Evolutionary conservation across 73 alveolate genomes (phyloP).

Genomic region (Stentor coeruleus): DNA sequence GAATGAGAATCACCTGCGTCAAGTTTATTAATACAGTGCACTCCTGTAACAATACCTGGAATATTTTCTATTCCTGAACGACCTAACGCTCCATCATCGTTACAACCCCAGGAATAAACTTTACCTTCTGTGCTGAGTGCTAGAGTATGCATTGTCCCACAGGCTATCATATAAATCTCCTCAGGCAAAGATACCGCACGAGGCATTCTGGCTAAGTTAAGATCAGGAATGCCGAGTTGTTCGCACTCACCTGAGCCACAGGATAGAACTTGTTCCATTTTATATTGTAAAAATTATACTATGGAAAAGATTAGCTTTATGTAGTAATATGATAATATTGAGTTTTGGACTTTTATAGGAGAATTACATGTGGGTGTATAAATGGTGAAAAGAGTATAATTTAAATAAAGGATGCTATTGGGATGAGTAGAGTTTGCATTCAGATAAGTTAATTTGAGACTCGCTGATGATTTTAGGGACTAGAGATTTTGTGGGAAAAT

Average conservation of each 20-base stretch:
- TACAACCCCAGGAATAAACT: slow-evolving; percentile 72
- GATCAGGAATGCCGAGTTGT: slow-evolving; percentile 50
- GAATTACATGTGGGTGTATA: too few species aligned
- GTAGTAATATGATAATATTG: too few species aligned
- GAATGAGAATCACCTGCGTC: slow-evolving; percentile 60
- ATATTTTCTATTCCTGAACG: slow-evolving; percentile 31
- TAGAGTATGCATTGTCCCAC: slow-evolving; percentile 71
- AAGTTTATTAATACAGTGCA: slow-evolving; percentile 35
- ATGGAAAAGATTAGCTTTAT: too few species aligned
- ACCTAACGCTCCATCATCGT: slow-evolving; percentile 76
- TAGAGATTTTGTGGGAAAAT: too few species aligned
- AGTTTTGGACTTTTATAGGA: too few species aligned
- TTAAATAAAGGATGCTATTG: too few species aligned
- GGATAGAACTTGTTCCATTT: slow-evolving; percentile 43
- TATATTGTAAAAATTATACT: too few species aligned
- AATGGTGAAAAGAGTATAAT: too few species aligned
- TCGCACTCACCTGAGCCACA: slow-evolving; percentile 69
- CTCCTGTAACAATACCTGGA: slow-evolving; percentile 33
- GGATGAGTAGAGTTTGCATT: too few species aligned
- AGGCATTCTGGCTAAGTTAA: slow-evolving; percentile 42
- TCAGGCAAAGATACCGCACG: slow-evolving; percentile 28
- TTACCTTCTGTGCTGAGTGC: slow-evolving; percentile 47
- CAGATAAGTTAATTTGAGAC: too few species aligned
- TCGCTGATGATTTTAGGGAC: too few species aligned
- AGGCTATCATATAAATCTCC: slow-evolving; percentile 41